A percentile compares a stretch with the other conserved stretches of the same genome.
phyloP scores from a whole-genome alignment of 371 early-diverging fungal species.

The Sporodiniella umbellata region DNA sequence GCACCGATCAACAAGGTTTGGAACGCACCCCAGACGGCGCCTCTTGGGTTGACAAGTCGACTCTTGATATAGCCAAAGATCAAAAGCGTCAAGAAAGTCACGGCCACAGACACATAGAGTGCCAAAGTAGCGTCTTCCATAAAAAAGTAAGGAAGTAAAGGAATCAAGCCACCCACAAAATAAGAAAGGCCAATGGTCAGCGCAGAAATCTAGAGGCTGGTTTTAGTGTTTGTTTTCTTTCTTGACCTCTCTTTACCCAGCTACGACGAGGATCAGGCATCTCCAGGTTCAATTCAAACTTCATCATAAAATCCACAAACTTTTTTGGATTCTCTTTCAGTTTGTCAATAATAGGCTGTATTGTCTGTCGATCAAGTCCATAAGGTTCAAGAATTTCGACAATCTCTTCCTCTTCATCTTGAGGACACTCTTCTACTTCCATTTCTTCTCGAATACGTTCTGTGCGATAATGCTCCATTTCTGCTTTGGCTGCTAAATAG shows the following conservation, averaged over 20 bases:
- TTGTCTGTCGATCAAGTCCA: conserved; percentile 50
- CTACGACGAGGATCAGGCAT: conserved; percentile 58
- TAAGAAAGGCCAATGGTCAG: conserved; percentile 68
- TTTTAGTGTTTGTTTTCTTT: too few species aligned
- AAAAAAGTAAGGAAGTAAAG: conserved; percentile 66
- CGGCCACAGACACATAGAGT: conserved; percentile 51
- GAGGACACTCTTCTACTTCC: conserved; percentile 58
- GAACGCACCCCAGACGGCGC: conserved; percentile 48
- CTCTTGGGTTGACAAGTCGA: conserved; percentile 46
- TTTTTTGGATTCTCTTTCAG: conserved; percentile 53
- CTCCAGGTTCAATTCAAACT: conserved; percentile 67
- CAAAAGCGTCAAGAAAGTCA: conserved; percentile 57
- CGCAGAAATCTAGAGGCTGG: conserved; percentile 58
- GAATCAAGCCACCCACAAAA: conserved; percentile 69
- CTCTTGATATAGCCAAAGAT: conserved; percentile 68
- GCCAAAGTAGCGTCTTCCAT: conserved; percentile 45
- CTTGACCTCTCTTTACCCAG: conserved; percentile 41
- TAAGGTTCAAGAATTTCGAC: conserved; percentile 60
- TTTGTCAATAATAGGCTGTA: conserved; percentile 61
- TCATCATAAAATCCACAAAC: conserved; percentile 79
- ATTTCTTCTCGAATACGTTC: conserved; percentile 56
- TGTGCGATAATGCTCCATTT: conserved; percentile 68
- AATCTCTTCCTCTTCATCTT: conserved; percentile 66
- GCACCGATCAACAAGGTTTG: conserved; percentile 66
- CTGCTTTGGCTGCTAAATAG: conserved; percentile 62